Percentiles rank a stretch among this genome's conserved stretches.
Conservation (phyloP, 2,329 filamentous ascomycete species). For the Colletotrichum simmondsii region DNA sequence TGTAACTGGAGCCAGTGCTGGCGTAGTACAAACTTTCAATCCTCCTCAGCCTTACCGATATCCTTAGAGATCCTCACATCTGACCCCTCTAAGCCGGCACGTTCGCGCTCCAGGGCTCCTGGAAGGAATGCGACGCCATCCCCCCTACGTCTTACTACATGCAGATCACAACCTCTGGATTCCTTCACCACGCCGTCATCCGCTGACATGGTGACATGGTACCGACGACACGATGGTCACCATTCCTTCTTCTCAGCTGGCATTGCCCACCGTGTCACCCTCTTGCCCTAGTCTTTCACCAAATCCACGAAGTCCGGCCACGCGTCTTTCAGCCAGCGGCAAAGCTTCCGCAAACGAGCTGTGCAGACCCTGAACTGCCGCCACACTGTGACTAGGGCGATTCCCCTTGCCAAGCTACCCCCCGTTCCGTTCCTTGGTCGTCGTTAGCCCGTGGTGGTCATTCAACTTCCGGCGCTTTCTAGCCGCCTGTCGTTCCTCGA, state of each 20-base stretch:
- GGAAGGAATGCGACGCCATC: not conserved
- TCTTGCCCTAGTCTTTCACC: not conserved
- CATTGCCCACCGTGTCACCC: not conserved
- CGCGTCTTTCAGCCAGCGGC: not conserved
- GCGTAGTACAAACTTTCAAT: not conserved
- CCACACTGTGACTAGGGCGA: not conserved
- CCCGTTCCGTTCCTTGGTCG: not conserved
- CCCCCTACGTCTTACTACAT: not conserved
- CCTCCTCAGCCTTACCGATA: constrained; percentile 1
- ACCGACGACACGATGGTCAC: not conserved
- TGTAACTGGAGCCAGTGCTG: not conserved
- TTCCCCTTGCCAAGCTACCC: not conserved
- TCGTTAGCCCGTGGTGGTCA: not conserved
- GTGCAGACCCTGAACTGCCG: not conserved
- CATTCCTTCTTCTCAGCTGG: not conserved
- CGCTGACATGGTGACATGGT: not conserved
- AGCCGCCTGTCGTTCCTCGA: not conserved
- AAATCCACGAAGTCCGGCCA: not conserved
- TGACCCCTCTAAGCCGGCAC: not conserved
- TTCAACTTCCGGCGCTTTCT: not conserved
- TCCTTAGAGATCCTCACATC: not conserved
- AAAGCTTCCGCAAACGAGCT: not conserved
- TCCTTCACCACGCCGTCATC: not conserved
- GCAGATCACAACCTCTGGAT: not conserved
- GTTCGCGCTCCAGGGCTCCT: not conserved